Base-by-base conservation (phyloP, 2,329 filamentous ascomycete genomes). In the Elsinoe necatrix region DNA sequence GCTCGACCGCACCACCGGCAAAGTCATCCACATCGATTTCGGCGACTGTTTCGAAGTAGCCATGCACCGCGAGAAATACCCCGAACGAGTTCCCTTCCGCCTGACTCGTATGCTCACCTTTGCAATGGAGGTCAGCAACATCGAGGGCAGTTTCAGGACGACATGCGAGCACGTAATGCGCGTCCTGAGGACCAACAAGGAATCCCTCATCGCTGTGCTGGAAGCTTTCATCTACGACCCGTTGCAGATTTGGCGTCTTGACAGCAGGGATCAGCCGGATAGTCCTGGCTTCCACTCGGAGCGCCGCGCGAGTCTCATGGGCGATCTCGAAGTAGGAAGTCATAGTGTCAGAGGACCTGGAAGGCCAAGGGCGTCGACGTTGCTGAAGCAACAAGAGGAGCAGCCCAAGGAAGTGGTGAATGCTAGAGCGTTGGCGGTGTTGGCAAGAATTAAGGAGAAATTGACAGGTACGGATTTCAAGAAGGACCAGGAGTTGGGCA, bases 191-290 rank as follows among this genome's bases (percentile, higher is more conserved):
- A 90, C 93, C 63, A 98, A 98, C 73, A 98, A 98, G 73, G 93
- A 98, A 75, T 95, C 90, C 41, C 81, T 99, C 58, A 96, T 98
- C 89, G 93, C 93, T 27, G 93, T 99, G 18, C 77, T 98, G 57
- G 93, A 99, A 80, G 93, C 93, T 62, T 99, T 99, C 74, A 96
- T 99, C 63, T 95, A 99, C 69, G 93, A 99, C 70, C 93, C 95
- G n/a, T 81, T 99, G 41, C 86, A 98, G 56, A 98, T 91, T 50
- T 99, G 93, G 93, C 86, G 93, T 64, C 81, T 99, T 47, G 80
- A 80, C 61, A 77, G 78, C 58, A 79, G 80, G 58, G 81, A 84
- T 61, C 81, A 80, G 5, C 81, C 82, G 2, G 77, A 77, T 3
- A 76, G 81, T 56, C 77, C 80, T 27, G 78, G 80, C 34, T 83